Evolutionary conservation across 345 rosid species (phyloP).

Genomic region (Linum lewisii): DNA sequence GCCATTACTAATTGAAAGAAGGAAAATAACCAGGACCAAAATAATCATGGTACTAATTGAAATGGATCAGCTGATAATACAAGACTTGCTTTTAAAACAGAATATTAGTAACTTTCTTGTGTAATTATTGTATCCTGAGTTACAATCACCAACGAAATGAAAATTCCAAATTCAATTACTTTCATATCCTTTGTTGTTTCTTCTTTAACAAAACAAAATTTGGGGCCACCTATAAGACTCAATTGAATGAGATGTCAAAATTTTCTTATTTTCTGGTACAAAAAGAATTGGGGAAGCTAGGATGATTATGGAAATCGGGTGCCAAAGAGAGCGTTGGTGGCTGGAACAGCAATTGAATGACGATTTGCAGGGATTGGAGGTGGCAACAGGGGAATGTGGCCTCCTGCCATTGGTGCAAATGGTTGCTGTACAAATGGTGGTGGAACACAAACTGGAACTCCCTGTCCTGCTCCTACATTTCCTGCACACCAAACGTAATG

Average conservation of each 20-base stretch:
- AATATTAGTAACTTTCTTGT: too few relatives aligned
- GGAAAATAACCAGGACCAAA: too few relatives aligned
- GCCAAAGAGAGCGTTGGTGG: not conserved
- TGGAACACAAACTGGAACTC: not conserved
- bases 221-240: not conserved
- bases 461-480: not conserved
- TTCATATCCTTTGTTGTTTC: too few relatives aligned
- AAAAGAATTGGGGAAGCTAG: not conserved
- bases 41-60: too few relatives aligned
- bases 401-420: not conserved
- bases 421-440: constrained; percentile 5
- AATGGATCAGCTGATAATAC: too few relatives aligned
- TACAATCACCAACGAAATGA: too few relatives aligned
- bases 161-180: too few relatives aligned
- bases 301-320: not conserved
- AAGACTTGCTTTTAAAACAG: too few relatives aligned
- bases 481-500: not conserved
- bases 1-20: too few relatives aligned
- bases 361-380: constrained; percentile 1
- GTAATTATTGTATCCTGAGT: too few relatives aligned
- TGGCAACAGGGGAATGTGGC: not conserved
- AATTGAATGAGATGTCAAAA: not conserved
- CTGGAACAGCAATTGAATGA: not conserved
- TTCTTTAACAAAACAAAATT: too few relatives aligned
- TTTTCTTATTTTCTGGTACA: not conserved